Percentiles rank a stretch among this genome's conserved stretches.
Evolutionary conservation across 2,329 filamentous ascomycete species (phyloP).

Genomic region (Hyphodiscus sp.): DNA sequence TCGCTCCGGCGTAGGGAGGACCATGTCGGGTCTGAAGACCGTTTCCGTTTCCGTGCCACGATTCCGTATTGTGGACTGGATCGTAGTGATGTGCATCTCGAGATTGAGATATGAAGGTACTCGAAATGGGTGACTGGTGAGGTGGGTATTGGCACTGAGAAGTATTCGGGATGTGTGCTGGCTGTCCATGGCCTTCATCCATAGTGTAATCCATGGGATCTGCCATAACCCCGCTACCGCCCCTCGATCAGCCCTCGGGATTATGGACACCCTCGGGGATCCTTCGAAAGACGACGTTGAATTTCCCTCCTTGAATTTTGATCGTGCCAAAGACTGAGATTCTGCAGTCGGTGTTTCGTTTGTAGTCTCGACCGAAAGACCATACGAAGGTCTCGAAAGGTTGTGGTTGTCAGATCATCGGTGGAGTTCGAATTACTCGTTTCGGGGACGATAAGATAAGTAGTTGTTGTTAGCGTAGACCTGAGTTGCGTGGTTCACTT

Average conservation of each 20-base stretch:
- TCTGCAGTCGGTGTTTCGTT: neutral
- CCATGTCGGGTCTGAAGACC: constrained; percentile 3
- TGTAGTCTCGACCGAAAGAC: neutral
- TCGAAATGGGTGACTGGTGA: constrained; percentile 3
- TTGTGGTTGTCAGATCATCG: neutral
- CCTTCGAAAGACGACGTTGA: constrained; percentile 6
- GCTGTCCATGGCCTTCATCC: constrained; percentile 11
- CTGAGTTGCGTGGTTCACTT: neutral
- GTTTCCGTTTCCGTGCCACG: constrained; percentile 8
- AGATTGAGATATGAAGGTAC: constrained; percentile 5
- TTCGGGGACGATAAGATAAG: neutral
- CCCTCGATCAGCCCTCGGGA: neutral
- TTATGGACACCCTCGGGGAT: constrained; percentile 8
- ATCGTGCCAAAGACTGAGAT: neutral
- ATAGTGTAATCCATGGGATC: constrained; percentile 24
- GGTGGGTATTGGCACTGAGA: constrained; percentile 16
- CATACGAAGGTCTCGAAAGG: neutral
- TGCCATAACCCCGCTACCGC: constrained; percentile 7
- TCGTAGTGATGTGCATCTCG: constrained; percentile 23
- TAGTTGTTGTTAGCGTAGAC: neutral
- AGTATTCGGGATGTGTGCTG: constrained; percentile 1
- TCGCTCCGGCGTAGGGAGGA: constrained; percentile 3
- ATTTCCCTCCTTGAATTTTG: constrained; percentile 1
- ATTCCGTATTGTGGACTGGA: constrained; percentile 19
- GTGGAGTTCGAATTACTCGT: neutral